Evolutionary conservation across 1,139 yeast genomes (phyloP).

Genomic region (Nematodospora anomalae): DNA sequence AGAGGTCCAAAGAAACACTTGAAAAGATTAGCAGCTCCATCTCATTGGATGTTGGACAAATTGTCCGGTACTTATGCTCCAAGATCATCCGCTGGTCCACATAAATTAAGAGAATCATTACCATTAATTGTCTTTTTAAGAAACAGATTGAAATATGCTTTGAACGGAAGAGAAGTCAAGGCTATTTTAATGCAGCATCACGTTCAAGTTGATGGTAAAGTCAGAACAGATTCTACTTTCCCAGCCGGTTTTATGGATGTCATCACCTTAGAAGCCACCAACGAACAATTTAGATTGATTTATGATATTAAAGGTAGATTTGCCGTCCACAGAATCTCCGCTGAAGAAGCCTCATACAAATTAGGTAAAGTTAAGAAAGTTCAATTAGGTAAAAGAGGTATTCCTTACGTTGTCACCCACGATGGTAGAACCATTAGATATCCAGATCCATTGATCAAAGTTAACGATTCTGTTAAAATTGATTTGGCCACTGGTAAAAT

Average conservation of each 20-base stretch:
- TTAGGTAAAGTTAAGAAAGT: constrained; percentile 97
- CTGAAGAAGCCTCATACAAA: constrained; percentile 97
- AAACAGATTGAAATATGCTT: constrained; percentile 99
- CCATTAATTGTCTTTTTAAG: constrained; percentile 97
- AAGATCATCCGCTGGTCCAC: constrained; percentile 99
- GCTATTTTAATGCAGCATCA: constrained; percentile 99
- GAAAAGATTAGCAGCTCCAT: constrained; percentile 65
- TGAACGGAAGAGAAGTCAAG: constrained; percentile 99
- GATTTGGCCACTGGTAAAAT: constrained; percentile 96
- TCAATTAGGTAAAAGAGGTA: constrained; percentile 96
- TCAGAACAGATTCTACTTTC: constrained; percentile 97
- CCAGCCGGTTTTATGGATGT: constrained; percentile 99
- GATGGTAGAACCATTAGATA: constrained; percentile 99
- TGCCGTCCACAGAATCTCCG: constrained; percentile 98
- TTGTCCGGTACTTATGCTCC: constrained; percentile 99
- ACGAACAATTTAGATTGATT: constrained; percentile 98
- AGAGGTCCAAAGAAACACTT: constrained; percentile 44
- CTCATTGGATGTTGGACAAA: constrained; percentile 99
- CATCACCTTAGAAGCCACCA: constrained; percentile 93
- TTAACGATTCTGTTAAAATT: constrained; percentile 95
- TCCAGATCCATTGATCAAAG: constrained; percentile 97
- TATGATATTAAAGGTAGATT: constrained; percentile 99
- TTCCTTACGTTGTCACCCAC: constrained; percentile 98
- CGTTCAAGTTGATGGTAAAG: constrained; percentile 98
- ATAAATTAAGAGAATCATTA: constrained; percentile 98